Evolutionary conservation across 2,329 filamentous ascomycete genomes (phyloP).

Genomic region (Trichoderma sp.): DNA sequence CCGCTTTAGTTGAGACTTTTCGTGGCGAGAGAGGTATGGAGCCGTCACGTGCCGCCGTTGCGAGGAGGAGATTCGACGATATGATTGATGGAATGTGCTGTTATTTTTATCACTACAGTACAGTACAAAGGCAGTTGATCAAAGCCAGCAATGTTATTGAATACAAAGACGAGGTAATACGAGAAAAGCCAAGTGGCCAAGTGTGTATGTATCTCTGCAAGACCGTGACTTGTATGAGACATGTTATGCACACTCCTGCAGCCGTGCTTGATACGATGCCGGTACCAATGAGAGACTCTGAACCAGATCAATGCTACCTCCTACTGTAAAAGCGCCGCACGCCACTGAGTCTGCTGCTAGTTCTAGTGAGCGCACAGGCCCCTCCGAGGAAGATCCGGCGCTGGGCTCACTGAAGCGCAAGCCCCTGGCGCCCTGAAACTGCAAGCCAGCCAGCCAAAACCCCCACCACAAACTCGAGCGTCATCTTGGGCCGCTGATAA

Average conservation of each 20-base stretch:
- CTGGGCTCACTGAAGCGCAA: constrained; percentile 14
- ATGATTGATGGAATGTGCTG: background rate
- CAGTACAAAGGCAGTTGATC: background rate
- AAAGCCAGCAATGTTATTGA: background rate
- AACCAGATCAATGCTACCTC: background rate
- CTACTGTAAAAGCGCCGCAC: background rate
- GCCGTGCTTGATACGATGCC: background rate
- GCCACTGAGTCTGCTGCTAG: background rate
- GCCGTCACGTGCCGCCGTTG: background rate
- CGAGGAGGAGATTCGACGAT: background rate
- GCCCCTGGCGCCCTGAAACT: constrained; percentile 16
- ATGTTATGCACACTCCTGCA: background rate
- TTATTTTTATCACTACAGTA: background rate
- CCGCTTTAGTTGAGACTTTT: background rate
- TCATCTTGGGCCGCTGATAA: constrained; percentile 21
- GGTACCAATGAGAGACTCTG: background rate
- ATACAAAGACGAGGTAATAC: background rate
- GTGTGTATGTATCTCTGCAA: background rate
- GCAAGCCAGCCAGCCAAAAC: background rate
- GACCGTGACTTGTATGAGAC: background rate
- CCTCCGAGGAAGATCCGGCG: constrained; percentile 26
- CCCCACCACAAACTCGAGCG: constrained; percentile 28
- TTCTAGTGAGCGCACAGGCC: background rate
- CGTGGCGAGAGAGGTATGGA: background rate
- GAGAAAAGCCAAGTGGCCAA: background rate